Evolutionary conservation across 2,329 filamentous ascomycete genomes (phyloP).

Genomic region (Trichophyton benhamiae): DNA sequence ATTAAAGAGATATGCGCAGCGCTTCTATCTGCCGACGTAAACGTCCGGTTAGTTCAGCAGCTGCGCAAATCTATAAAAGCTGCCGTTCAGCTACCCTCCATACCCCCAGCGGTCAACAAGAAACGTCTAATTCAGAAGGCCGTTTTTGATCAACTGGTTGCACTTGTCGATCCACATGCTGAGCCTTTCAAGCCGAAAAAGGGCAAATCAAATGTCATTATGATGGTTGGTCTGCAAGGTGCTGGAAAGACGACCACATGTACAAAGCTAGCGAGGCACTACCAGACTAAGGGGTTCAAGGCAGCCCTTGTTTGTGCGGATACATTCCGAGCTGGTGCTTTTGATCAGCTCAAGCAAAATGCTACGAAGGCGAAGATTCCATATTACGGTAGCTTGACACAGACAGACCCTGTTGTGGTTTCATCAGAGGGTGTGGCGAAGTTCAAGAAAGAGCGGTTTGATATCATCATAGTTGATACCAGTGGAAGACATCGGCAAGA

Average conservation of each 20-base stretch:
- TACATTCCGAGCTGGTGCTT: slow-evolving; percentile 95
- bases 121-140: slow-evolving; percentile 96
- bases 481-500: slow-evolving; percentile 92
- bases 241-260: slow-evolving; percentile 97
- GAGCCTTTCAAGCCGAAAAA: slow-evolving; percentile 97
- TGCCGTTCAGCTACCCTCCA: slow-evolving; percentile 87
- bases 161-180: slow-evolving; percentile 87
- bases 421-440: slow-evolving; percentile 94
- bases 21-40: slow-evolving; percentile 92
- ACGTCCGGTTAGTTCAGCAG: slow-evolving; percentile 80
- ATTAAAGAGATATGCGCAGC: slow-evolving; percentile 96
- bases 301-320: slow-evolving; percentile 92
- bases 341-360: slow-evolving; percentile 97
- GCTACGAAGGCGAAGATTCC: slow-evolving; percentile 98
- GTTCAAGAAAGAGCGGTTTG: slow-evolving; percentile 97
- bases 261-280: slow-evolving; percentile 91
- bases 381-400: slow-evolving; percentile 91
- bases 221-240: slow-evolving; percentile 97
- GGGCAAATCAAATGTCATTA: slow-evolving; percentile 90
- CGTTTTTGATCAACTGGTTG: slow-evolving; percentile 92
- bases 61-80: slow-evolving; percentile 86
- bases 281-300: slow-evolving; percentile 85
- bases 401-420: slow-evolving; percentile 89
- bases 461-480: slow-evolving; percentile 97
- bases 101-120: slow-evolving; percentile 88